A percentile compares a stretch with the other conserved stretches of the same genome.
Evolutionary conservation across 2,329 filamentous ascomycete species (phyloP).

Genomic region (Dactylellina sp.): DNA sequence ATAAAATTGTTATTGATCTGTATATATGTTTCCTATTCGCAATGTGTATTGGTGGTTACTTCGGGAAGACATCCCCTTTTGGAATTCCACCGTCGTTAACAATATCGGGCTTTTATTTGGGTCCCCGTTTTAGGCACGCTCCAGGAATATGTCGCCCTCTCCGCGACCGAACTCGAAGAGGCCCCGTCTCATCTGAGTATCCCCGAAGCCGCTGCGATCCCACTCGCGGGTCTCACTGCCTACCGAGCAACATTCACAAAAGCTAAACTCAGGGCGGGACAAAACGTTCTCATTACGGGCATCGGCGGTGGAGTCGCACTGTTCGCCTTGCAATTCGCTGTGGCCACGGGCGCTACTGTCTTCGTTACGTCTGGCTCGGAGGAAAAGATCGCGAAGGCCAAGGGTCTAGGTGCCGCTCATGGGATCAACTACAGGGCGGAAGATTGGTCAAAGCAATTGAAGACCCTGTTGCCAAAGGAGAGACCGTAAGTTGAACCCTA

Average conservation of each 20-base stretch:
- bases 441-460: slow-evolving; percentile 83
- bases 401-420: slow-evolving; percentile 77
- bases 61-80: slow-evolving; percentile 53
- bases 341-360: slow-evolving; percentile 79
- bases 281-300: slow-evolving; percentile 86
- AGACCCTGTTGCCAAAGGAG: slow-evolving; percentile 72
- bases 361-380: slow-evolving; percentile 81
- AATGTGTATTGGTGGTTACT: slow-evolving; percentile 6
- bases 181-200: slow-evolving; percentile 78
- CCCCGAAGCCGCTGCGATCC: slow-evolving; percentile 83
- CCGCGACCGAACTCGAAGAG: slow-evolving; percentile 78
- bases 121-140: slow-evolving; percentile 72
- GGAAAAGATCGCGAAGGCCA: slow-evolving; percentile 80
- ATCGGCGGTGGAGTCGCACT: slow-evolving; percentile 94
- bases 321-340: slow-evolving; percentile 81
- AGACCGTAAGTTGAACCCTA: slow-evolving; percentile 68
- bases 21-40: slow-evolving; percentile 17
- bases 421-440: slow-evolving; percentile 85
- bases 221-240: slow-evolving; percentile 85
- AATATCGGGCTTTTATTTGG: slow-evolving; percentile 28
- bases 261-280: slow-evolving; percentile 73
- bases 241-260: slow-evolving; percentile 90
- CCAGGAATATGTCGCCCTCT: slow-evolving; percentile 77
- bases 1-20: slow-evolving; percentile 12
- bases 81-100: slow-evolving; percentile 44